These are phyloP conservation scores for Geosiphon pyriformis DNA, from an alignment of 192 early-diverging fungal species.

Conservation along the genomic window DNA sequence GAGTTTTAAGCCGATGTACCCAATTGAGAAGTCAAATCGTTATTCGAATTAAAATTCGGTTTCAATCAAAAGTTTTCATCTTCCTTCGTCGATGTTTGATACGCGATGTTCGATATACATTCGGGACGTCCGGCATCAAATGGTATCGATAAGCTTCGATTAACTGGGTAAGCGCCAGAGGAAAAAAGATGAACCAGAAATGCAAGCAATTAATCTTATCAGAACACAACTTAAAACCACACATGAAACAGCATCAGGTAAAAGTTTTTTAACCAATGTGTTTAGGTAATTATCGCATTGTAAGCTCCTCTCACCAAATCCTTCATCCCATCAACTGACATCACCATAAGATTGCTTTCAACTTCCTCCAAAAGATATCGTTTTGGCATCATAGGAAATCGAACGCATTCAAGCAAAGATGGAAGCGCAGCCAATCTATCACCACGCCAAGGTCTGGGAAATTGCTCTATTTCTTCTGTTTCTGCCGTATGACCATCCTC, in stretches of 20 bases:
- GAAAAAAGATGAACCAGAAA: not conserved
- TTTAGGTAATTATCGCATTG: not conserved
- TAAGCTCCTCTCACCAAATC: slow-evolving; percentile 28
- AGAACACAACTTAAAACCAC: not conserved
- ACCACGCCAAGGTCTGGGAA: slow-evolving; percentile 19
- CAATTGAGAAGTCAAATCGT: no score
- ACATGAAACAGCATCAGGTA: not conserved
- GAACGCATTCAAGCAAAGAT: slow-evolving; percentile 30
- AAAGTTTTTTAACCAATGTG: not conserved
- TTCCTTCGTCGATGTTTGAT: slow-evolving; percentile 3
- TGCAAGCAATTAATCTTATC: not conserved
- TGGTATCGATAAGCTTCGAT: slow-evolving; percentile 13
- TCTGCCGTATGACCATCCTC: not conserved
- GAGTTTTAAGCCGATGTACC: no score
- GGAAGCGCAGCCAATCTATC: slow-evolving; percentile 21
- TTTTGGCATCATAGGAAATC: slow-evolving; percentile 32
- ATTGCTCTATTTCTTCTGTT: not conserved
- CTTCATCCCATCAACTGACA: slow-evolving; percentile 30
- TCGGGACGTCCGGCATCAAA: not conserved
- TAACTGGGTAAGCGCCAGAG: not conserved
- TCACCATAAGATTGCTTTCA: slow-evolving; percentile 24
- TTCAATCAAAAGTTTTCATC: not conserved
- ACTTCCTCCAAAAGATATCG: slow-evolving; percentile 29
- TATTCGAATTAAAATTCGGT: no score
- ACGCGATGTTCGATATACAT: not conserved